Evolutionary conservation across 768 basidiomycete species (phyloP), one percentile per base, ranked within the genome.

Genomic region (Russula compacta): DNA sequence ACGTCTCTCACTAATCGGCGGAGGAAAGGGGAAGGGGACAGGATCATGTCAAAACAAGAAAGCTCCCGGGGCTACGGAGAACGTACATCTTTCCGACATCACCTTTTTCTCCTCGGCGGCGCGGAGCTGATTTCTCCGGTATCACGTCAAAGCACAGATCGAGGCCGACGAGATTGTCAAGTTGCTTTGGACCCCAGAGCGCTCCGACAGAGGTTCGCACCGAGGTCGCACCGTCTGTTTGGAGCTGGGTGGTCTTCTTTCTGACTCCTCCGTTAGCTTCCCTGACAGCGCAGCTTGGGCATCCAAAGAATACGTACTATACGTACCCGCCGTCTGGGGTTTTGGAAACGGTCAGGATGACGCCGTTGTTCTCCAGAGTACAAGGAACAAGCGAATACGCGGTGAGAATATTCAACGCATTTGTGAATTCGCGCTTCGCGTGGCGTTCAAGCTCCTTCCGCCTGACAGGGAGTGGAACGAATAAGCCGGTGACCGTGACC

Each of bases 321-420:
- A 73, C 84, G 54, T 65, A 92, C 91, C 92, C 91, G 69, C 81
- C 83, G 59, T 83, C 81, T 9, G 73, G 71, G 52, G 81, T 82
- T 65, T 90, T 94, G 64, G 74, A 85, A 1, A 90, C 92, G 0
- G 81, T 79, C 9, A 98, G 71, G 40, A 92, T 79, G 14, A 95
- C 83, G 0, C 85, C 88, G 4, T 72, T 74, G 60, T 80, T 75
- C 61, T 77, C 76, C 46, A 72, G 67, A 12, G 80, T 75, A 56
- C 90, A 92, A 0, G 91, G 92, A 0, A 91, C 86, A 4, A 99
- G 76, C 0, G 94, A 95, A 72, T 98, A 99, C 0, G 90, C 92
- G 48, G 86, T 83, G 44, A 98, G 73, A 14, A 97, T 75, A 6
- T 80, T 75, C n/a, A 98, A 70, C 1, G 90, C 88, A 68, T 97